These are phyloP conservation scores for Neurospora hispaniola DNA, from an alignment of 495 filamentous ascomycete genomes.

Conservation along the genomic window DNA sequence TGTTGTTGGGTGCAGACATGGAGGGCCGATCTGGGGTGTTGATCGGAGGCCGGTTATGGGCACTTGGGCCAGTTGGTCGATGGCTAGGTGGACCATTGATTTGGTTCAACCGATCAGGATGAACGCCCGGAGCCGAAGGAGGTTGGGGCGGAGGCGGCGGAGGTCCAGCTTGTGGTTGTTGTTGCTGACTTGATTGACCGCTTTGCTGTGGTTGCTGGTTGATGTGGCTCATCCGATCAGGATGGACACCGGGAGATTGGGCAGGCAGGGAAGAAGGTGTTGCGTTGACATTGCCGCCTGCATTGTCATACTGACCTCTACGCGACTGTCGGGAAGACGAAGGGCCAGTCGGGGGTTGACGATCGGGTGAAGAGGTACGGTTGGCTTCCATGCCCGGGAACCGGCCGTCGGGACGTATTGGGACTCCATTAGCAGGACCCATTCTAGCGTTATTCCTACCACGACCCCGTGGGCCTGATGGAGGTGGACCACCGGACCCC, in stretches of 20 bases:
- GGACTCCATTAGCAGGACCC: constrained; percentile 21
- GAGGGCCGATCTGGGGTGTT: constrained; percentile 25
- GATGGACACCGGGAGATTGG: constrained; percentile 25
- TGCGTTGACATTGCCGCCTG: constrained; percentile 12
- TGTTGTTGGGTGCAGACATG: constrained; percentile 16
- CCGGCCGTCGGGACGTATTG: constrained; percentile 26
- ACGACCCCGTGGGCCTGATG: constrained; percentile 58
- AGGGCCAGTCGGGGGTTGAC: constrained; percentile 38
- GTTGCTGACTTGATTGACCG: background rate
- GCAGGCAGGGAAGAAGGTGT: constrained; percentile 20
- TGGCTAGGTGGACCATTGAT: constrained; percentile 5
- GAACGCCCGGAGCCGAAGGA: constrained; percentile 13
- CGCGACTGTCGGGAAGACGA: constrained; percentile 30
- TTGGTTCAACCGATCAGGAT: constrained; percentile 36
- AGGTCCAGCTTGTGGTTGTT: constrained; percentile 10
- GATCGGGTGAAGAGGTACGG: constrained; percentile 33
- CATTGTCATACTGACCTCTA: constrained; percentile 27
- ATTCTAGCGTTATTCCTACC: constrained; percentile 30
- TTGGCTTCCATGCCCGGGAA: constrained; percentile 24
- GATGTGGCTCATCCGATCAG: constrained; percentile 34
- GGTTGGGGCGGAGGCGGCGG: constrained; percentile 13
- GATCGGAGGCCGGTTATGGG: constrained; percentile 20
- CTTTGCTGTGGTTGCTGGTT: constrained; percentile 5
- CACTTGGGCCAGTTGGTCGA: constrained; percentile 12
- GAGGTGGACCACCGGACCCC: constrained; percentile 38